Conservation (phyloP, 306 rosid genomes). For the Ormosia emarginata region DNA sequence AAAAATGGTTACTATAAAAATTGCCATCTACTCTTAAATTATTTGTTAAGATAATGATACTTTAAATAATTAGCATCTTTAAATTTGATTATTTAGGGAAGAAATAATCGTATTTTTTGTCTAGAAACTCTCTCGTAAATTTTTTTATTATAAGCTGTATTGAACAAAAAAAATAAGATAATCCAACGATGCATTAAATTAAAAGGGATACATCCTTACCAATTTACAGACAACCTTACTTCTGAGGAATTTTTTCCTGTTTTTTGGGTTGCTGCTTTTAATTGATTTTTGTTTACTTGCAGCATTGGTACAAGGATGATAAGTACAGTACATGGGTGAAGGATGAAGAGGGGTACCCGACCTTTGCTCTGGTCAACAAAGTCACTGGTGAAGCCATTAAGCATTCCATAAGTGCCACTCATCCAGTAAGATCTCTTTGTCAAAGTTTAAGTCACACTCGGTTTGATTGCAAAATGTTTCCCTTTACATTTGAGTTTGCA, state of each 20-base stretch:
- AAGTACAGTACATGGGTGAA: slow-evolving; percentile 78
- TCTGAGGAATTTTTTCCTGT: no score
- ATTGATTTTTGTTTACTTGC: slow-evolving; percentile 12
- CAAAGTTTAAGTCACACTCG: not conserved
- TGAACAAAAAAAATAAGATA: no score
- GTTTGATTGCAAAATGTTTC: not conserved
- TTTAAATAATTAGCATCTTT: no score
- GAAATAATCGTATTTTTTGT: no score
- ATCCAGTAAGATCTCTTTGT: slow-evolving; percentile 53
- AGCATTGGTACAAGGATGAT: slow-evolving; percentile 92
- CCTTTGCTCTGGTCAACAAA: slow-evolving; percentile 74
- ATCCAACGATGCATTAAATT: no score
- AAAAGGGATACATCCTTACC: no score
- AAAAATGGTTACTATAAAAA: no score
- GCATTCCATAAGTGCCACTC: slow-evolving; percentile 64
- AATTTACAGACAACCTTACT: no score
- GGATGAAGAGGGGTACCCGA: slow-evolving; percentile 74
- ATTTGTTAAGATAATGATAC: not conserved
- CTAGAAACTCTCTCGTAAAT: no score
- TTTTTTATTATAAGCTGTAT: no score
- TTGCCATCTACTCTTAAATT: no score
- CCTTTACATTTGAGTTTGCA: not conserved
- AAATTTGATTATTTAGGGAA: not conserved
- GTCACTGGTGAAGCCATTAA: slow-evolving; percentile 74
- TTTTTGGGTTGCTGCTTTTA: not conserved